Conservation (phyloP, 257 asterid species). For the Solanum megistacrolobum region DNA sequence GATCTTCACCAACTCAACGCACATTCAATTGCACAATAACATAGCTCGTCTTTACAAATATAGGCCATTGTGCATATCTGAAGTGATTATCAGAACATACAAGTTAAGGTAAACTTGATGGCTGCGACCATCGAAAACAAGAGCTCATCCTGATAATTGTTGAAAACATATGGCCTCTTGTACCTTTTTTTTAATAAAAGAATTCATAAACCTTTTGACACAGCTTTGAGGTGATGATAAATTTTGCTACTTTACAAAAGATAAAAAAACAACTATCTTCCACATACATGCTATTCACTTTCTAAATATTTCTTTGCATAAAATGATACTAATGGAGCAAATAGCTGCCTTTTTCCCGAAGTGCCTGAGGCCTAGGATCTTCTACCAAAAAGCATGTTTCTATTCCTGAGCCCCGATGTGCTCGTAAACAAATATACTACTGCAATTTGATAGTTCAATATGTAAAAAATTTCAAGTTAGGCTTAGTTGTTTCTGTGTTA, state of each 20-base stretch:
- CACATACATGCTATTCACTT: neutral
- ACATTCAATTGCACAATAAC: neutral
- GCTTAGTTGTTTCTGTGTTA: slow-evolving; percentile 9
- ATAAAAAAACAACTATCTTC: neutral
- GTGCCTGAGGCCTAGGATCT: neutral
- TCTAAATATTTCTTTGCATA: neutral
- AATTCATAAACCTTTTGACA: neutral
- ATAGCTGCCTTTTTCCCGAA: neutral
- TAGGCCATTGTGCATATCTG: neutral
- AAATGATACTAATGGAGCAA: neutral
- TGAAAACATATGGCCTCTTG: neutral
- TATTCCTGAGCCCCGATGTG: neutral
- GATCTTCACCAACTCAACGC: neutral
- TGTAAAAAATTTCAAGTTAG: neutral
- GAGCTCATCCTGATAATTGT: neutral
- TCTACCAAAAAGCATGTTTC: neutral
- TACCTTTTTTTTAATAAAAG: neutral
- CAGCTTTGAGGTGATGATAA: neutral
- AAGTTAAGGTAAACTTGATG: neutral
- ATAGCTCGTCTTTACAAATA: neutral
- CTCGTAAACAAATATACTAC: neutral
- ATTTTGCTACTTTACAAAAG: neutral
- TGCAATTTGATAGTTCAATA: neutral
- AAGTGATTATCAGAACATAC: neutral
- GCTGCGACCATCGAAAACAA: neutral